These are phyloP conservation scores for Penicillium sp. DNA, from an alignment of 2,329 filamentous ascomycete genomes.

Conservation along the genomic window DNA sequence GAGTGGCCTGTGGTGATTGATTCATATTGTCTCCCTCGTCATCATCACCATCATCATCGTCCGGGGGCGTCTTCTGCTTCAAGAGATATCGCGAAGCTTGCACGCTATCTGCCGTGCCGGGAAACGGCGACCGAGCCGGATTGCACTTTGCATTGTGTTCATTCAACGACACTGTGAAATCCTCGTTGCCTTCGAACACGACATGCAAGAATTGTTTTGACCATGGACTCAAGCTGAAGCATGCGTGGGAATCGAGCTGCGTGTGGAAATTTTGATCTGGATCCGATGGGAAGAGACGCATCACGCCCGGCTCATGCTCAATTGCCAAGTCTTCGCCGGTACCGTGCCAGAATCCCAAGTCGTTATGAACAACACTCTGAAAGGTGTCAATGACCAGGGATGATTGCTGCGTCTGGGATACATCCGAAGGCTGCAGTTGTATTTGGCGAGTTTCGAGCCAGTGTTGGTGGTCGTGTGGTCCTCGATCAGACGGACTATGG, in stretches of 20 bases:
- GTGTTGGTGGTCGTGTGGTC: conserved; percentile 5
- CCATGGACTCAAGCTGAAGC: conserved; percentile 52
- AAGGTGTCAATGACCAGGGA: conserved; percentile 57
- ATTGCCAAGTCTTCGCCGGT: conserved; percentile 54
- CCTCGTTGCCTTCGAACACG: conserved; percentile 55
- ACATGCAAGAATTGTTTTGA: conserved; percentile 59
- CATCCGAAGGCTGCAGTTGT: neutral
- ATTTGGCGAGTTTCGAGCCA: conserved; percentile 13
- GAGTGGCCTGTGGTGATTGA: neutral
- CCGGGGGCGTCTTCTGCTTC: neutral
- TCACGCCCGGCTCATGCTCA: conserved; percentile 46
- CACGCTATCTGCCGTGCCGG: conserved; percentile 62
- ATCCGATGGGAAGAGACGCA: conserved; percentile 54
- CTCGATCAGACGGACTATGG: conserved; percentile 1
- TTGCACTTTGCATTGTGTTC: conserved; percentile 61
- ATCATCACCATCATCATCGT: neutral
- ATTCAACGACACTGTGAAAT: conserved; percentile 60
- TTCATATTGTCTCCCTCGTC: neutral
- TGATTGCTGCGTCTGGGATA: neutral
- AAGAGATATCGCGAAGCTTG: conserved; percentile 55
- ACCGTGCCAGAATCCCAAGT: conserved; percentile 61
- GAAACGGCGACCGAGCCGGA: conserved; percentile 51
- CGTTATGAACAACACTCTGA: conserved; percentile 47
- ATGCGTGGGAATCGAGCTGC: conserved; percentile 49
- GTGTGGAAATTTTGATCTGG: conserved; percentile 59